Base-by-base conservation (phyloP, 2,329 filamentous ascomycete genomes). In the Stemphylium vesicarium region DNA sequence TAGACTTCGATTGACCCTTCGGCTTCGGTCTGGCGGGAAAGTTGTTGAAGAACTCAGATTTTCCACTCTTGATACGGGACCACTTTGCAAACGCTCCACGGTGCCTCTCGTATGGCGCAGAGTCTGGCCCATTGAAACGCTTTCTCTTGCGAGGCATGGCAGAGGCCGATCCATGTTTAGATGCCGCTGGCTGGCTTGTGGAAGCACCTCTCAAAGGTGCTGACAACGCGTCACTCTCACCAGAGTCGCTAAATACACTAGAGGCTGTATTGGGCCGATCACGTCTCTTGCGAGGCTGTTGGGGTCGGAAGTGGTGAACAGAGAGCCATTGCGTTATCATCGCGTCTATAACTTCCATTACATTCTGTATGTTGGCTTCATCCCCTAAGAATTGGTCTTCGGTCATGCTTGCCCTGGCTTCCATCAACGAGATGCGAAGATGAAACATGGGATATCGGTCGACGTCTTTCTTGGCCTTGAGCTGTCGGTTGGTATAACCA, bases 401-500 rank as follows among this genome's bases (percentile, higher is more conserved):
- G 11, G 40, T 24, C 5, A 50, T 29, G 2, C 40, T 54, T 18
- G 53, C 41, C 13, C 39, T 22, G 8, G 51, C 39, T 7, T 66
- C 56, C 16, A 63, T 68, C 8, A 82, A 66, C 2, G 80, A 77
- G 32, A 96, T 84, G 24, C 85, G 85, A n/a, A 98, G 77, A 64
- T 88, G 89, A 66, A 96, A 98, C 87, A 94, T 94, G 0, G 94
- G 92, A 87, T 91, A 95, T 45, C 86, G 84, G 66, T 97, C 92
- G 9, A 93, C 79, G 0, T 86, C 82, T 69, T 91, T 94, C 38
- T 80, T 82, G 7, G 73, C 75, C 66, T 80, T 85, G 33, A 84
- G 62, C 53, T 86, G 83, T 59, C 76, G 82, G 29, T 72, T 76
- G 1, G 80, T 84, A 50, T 79, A 83, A 1, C 77, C 78, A 24